These are phyloP conservation scores for Monilinia fructigena DNA, from an alignment of 2,329 filamentous ascomycete genomes.

Conservation along the genomic window DNA sequence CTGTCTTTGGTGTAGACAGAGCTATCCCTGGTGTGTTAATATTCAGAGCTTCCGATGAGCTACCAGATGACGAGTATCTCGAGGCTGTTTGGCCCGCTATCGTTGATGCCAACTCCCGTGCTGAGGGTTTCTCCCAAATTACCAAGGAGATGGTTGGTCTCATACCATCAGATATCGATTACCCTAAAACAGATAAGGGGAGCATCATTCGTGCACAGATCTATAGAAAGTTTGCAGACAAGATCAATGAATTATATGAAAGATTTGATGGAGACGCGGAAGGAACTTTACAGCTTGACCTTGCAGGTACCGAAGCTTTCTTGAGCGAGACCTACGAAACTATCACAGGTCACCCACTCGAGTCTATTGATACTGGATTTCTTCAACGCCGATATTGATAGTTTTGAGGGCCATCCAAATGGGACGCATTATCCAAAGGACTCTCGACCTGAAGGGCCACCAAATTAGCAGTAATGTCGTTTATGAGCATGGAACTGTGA, in stretches of 20 bases:
- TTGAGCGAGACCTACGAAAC: slow-evolving; percentile 31
- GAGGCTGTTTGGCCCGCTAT: slow-evolving; percentile 52
- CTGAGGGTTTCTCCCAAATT: slow-evolving; percentile 54
- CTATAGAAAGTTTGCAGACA: slow-evolving; percentile 46
- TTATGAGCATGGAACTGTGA: slow-evolving; percentile 55
- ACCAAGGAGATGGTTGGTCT: slow-evolving; percentile 53
- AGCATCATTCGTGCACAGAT: slow-evolving; percentile 52
- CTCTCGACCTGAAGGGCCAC: slow-evolving; percentile 49
- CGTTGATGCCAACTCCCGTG: slow-evolving; percentile 50
- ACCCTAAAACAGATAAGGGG: slow-evolving; percentile 54
- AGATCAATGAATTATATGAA: slow-evolving; percentile 47
- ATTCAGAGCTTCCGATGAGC: slow-evolving; percentile 46
- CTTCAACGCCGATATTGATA: slow-evolving; percentile 58
- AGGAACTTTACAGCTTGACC: slow-evolving; percentile 30
- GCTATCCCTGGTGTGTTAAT: slow-evolving; percentile 54
- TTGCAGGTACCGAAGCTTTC: slow-evolving; percentile 39
- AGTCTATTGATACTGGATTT: slow-evolving; percentile 53
- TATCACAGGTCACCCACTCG: slow-evolving; percentile 20
- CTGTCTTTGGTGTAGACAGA: slow-evolving; percentile 56
- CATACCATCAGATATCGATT: slow-evolving; percentile 45
- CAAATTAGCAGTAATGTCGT: slow-evolving; percentile 55
- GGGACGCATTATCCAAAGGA: slow-evolving; percentile 51
- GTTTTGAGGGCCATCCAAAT: slow-evolving; percentile 57
- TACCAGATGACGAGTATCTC: slow-evolving; percentile 48
- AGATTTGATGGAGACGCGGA: slow-evolving; percentile 34